Evolutionary conservation across 345 rosid species (phyloP), one percentile per base, ranked within the genome.

Genomic region (Bruguiera gymnorhiza): DNA sequence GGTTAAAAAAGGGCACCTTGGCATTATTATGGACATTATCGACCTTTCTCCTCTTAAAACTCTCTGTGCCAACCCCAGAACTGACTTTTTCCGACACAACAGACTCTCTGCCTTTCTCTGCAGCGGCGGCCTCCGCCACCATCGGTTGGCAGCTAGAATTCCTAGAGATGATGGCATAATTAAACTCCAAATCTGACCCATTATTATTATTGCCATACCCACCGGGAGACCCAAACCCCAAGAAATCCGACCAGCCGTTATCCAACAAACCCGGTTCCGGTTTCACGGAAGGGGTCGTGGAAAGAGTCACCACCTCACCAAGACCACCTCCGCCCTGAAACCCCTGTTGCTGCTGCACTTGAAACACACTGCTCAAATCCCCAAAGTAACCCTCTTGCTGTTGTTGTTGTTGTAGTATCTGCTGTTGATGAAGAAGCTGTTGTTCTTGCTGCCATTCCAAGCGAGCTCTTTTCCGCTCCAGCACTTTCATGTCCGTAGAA

Each of bases 1-100:
- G 37, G 37, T 34, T 34, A 13, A 15, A 13, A 43, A 43, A 13
- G 4, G 18, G 50, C 50, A 83, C 87, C 84, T 86, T 78, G 6
- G 74, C 6, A 68, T 69, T 64, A 4, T 56, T 74, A 32, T 72
- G 89, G 21, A 64, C 34, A 59, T 79, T 73, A 59, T 83, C 84
- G 63, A 37, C 74, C 75, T 85, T 94, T 74, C 97, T 79, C 78
- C 89, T 94, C 89, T 82, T 89, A 75, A 77, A 72, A 75, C 83
- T 84, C 56, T 84, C 86, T 77, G 59, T 83, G 31, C 74, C 83
- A 24, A 64, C 73, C 20, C 65, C 79, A 23, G 78, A 58, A 63
- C 62, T 62, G 55, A 66, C 46, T 71, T 75, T 81, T n/a, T 75
- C 86, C 29, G 76, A 71, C 66, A 63, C 50, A 52, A 62, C 37